These are phyloP conservation scores for Thermomucor indicae-seudaticae DNA, from an alignment of 371 early-diverging fungal species.

Conservation along the genomic window DNA sequence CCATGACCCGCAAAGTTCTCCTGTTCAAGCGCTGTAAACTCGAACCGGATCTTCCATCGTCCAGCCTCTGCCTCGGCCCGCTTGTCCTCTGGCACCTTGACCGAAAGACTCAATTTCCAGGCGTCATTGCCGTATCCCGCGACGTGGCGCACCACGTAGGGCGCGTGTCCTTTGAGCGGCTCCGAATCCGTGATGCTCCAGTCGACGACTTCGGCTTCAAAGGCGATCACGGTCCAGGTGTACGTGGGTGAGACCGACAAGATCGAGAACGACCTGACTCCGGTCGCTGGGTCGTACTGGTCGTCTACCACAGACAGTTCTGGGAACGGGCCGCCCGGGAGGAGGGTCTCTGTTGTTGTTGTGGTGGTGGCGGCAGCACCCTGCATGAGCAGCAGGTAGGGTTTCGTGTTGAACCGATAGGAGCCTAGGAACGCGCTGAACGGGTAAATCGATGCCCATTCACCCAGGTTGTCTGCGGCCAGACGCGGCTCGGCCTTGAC, in stretches of 20 bases:
- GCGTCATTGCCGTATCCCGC: constrained; percentile 59
- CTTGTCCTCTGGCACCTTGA: constrained; percentile 42
- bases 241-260: constrained; percentile 53
- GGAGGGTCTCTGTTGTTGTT: constrained; percentile 10
- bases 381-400: constrained; percentile 39
- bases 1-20: constrained; percentile 50
- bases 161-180: constrained; percentile 31
- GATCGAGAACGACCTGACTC: constrained; percentile 50
- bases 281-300: constrained; percentile 45
- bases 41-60: constrained; percentile 40
- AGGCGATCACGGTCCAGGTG: constrained; percentile 64
- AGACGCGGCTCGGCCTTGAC: constrained; percentile 31
- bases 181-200: constrained; percentile 59
- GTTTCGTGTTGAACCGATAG: constrained; percentile 53
- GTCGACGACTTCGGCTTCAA: constrained; percentile 55
- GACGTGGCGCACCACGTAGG: constrained; percentile 63
- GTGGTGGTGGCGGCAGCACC: constrained; percentile 6
- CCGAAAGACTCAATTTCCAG: constrained; percentile 48
- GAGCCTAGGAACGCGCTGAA: constrained; percentile 67
- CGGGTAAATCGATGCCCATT: constrained; percentile 67
- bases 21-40: constrained; percentile 52
- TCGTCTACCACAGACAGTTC: constrained; percentile 40
- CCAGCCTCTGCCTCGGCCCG: constrained; percentile 34
- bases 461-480: constrained; percentile 33
- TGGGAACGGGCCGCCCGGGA: constrained; percentile 37